These are phyloP conservation scores for Forsythia viridissima DNA, from an alignment of 257 asterid species.

Conservation along the genomic window DNA sequence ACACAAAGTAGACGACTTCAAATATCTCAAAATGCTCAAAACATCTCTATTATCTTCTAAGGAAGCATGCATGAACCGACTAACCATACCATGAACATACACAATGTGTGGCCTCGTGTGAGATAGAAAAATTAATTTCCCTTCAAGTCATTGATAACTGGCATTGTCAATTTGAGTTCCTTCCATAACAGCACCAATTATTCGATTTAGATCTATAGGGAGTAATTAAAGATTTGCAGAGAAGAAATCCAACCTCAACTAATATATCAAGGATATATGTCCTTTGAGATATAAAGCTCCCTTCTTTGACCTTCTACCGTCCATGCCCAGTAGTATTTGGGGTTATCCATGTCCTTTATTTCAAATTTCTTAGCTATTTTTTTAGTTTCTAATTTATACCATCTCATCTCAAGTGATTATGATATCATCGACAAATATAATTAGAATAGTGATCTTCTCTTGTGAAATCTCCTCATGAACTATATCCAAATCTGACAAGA, in stretches of 20 bases:
- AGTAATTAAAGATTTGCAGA: too few species aligned
- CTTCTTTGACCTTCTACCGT: not conserved
- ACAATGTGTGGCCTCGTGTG: not conserved
- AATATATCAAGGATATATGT: not conserved
- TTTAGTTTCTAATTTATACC: not conserved
- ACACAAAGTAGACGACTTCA: not conserved
- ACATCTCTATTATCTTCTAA: not conserved
- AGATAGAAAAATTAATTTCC: not conserved
- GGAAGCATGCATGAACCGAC: not conserved
- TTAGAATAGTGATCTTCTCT: not conserved
- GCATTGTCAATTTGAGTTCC: not conserved
- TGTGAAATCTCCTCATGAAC: not conserved
- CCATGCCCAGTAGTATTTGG: not conserved
- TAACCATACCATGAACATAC: not conserved
- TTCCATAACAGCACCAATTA: not conserved
- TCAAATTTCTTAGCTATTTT: too few species aligned
- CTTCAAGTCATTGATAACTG: not conserved
- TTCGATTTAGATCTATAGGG: too few species aligned
- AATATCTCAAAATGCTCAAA: not conserved
- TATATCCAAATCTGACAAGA: not conserved
- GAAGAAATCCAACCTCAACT: not conserved
- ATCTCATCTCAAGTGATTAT: not conserved
- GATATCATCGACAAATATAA: not conserved
- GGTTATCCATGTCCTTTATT: not conserved
- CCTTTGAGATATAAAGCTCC: not conserved